Base-by-base conservation (phyloP, 306 rosid genomes). In the Cercis canadensis region DNA sequence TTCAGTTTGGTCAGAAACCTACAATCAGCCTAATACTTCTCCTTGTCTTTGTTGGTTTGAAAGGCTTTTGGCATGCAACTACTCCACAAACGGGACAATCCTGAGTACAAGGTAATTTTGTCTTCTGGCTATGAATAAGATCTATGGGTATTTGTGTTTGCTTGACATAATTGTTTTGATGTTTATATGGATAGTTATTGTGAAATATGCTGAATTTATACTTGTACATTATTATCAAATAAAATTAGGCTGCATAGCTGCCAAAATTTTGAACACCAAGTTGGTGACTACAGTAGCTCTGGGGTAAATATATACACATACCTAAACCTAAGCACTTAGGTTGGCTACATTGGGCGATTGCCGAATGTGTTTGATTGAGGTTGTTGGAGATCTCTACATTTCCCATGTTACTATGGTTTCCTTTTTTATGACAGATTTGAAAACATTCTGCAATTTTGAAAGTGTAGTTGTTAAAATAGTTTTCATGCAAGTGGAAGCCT, bases 61-160 rank as follows among this genome's bases (percentile, higher is more conserved):
- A 77, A 89, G 98, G 96, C 97, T 76, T 84, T 80, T 75, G 98
- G 98, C 58, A 85, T 93, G 98, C 85, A 87, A 84, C 97, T 93
- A 81, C 97, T 93, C 47, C 79, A 80, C 75, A 90, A 62, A 77
- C 78, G 85, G 43, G 97, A 93, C 76, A 87, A 87, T 72, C 93
- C 92, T 0, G 96, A 88, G 70, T 61, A 85, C 61, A 90, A 93
- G 98, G 98, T 90, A 83, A 82, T 24, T 70, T 75, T 52, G 16
- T 36, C 10, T 69, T 37, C 56, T 8, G 15, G 56, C 52, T 58
- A 49, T 61, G 17, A 43, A 67, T 67, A 60, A 60, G 19, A n/a
- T n/a, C n/a, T 57, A 58, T 73, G 43, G 55, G 29, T 69, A n/a
- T 49, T 67, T 71, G 16, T 24, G 51, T 67, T 6, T 37, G 43